phyloP scores from a whole-genome alignment of 164 flowering plant species.

The Vitis amurensis region DNA sequence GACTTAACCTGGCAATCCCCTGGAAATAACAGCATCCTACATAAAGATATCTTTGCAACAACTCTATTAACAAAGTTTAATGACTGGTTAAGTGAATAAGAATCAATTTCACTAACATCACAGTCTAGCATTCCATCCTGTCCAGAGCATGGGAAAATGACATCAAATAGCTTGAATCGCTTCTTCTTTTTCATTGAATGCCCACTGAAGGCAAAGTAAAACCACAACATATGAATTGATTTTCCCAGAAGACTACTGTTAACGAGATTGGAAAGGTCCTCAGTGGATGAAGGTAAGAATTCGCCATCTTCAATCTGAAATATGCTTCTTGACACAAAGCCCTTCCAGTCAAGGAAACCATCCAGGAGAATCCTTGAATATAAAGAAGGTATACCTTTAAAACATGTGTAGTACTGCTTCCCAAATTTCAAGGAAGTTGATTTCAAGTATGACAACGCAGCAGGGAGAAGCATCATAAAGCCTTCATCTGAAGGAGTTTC shows the following conservation, averaged over 20 bases:
- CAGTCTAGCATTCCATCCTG: conserved; percentile 48
- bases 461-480: conserved; percentile 76
- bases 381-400: conserved; percentile 32
- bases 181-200: conserved; percentile 32
- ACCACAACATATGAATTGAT: conserved; percentile 53
- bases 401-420: conserved; percentile 23
- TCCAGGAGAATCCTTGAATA: conserved; percentile 59
- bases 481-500: conserved; percentile 49
- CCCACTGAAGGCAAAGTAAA: conserved; percentile 35
- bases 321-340: conserved; percentile 41
- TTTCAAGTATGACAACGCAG: conserved; percentile 51
- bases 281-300: conserved; percentile 39
- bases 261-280: conserved; percentile 43
- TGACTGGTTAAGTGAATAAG: conserved; percentile 36
- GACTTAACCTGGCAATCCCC: conserved; percentile 17
- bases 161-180: conserved; percentile 55
- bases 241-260: conserved; percentile 66
- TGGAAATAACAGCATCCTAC: conserved; percentile 58
- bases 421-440: conserved; percentile 38
- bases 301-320: conserved; percentile 53
- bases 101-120: conserved; percentile 35
- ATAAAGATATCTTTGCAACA: conserved; percentile 59
- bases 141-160: conserved; percentile 36
- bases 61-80: conserved; percentile 47
- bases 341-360: conserved; percentile 68